phyloP scores from a whole-genome alignment of 2,329 filamentous ascomycete genomes.

The Stagonosporopsis rhizophila region DNA sequence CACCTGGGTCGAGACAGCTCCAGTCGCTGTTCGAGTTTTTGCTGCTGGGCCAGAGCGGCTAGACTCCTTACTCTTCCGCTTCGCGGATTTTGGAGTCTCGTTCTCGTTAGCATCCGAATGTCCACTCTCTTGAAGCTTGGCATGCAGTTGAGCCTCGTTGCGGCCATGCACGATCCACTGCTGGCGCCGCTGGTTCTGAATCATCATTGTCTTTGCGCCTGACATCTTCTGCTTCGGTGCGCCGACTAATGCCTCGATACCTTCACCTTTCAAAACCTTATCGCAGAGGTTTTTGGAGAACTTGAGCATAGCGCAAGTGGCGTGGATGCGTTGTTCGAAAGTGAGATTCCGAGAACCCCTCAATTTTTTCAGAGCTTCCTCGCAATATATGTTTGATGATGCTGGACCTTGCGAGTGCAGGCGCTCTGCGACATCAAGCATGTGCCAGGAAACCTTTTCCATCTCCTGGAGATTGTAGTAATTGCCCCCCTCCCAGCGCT shows the following conservation, averaged over 20 bases:
- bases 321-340: conserved; percentile 19
- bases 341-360: conserved; percentile 6
- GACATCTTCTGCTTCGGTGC: conserved; percentile 12
- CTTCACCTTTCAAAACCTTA: conserved; percentile 22
- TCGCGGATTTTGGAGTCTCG: neutral
- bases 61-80: neutral
- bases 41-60: neutral
- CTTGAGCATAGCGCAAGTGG: conserved; percentile 10
- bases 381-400: conserved; percentile 8
- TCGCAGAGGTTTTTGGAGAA: conserved; percentile 18
- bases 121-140: neutral
- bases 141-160: neutral
- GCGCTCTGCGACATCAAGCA: conserved; percentile 13
- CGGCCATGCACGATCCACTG: conserved; percentile 8
- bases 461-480: conserved; percentile 15
- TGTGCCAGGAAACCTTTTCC: conserved; percentile 25
- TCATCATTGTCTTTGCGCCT: conserved; percentile 5
- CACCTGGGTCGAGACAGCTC: neutral
- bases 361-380: conserved; percentile 5
- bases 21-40: neutral
- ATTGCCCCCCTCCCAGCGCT: conserved; percentile 6
- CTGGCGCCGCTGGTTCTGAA: conserved; percentile 10
- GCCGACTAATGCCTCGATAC: conserved; percentile 6
- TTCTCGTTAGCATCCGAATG: neutral
- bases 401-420: conserved; percentile 16